Evolutionary conservation across 495 filamentous ascomycete genomes (phyloP), one percentile per base, ranked within the genome.

Genomic region (Tuber aestivum): DNA sequence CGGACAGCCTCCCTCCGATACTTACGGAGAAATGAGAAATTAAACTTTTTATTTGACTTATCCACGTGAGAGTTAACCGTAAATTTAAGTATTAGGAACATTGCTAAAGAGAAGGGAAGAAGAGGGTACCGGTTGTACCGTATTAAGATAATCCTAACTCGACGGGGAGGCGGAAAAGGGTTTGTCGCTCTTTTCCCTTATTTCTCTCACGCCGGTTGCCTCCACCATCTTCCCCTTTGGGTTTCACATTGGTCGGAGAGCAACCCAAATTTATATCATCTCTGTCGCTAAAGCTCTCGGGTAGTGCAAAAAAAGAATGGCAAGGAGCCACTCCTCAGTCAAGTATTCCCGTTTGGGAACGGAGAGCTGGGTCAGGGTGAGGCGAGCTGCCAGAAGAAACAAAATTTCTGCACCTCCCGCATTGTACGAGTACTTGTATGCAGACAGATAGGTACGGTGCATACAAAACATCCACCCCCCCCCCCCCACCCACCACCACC

Each of bases 171-270:
- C 3, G 56, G n/a, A 32, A 65, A 65, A 18, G 27, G 27, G 18
- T 35, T 6, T 35, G 56, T 35, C 14, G 56, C 56, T 65, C 56
- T 65, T 35, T 65, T 27, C 56, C 32, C 56, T 35, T 16, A 32
- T 65, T 65, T 73, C 65, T 69, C 72, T 71, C 71, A 75, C 69
- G 41, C 76, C 76, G 72, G 76, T 41, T 37, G 68, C 56, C 48
- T 69, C 70, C 78, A 76, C 74, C 70, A 61, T 65, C 69, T 70
- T 77, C 78, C 78, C 78, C 78, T 79, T 74, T 75, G 78, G 38
- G 78, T 79, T 79, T 79, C 78, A 79, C 78, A 68, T 79, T 71
- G 70, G 78, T 79, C 76, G 78, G 78, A 75, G 78, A 75, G 77
- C 72, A 71, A 32, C 73, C 75, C 76, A 79, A 79, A 78, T 79